Conservation (phyloP, 306 rosid genomes). For the Vigna angularis region DNA sequence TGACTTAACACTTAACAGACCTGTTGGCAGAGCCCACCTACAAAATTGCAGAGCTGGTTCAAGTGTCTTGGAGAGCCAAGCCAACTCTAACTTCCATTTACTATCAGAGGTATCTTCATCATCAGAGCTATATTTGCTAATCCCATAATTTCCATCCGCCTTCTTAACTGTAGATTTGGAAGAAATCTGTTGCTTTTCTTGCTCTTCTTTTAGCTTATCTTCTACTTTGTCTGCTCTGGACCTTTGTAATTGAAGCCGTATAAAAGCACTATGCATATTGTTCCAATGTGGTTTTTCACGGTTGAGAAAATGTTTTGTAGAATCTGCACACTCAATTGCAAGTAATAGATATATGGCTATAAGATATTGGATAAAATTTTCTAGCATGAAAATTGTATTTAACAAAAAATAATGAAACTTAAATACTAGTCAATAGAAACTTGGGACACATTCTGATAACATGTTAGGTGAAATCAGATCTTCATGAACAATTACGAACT, state of each 20-base stretch:
- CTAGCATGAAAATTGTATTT: constrained; percentile 26
- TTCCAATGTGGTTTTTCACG: constrained; percentile 56
- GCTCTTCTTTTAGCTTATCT: constrained; percentile 45
- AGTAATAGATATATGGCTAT: neutral
- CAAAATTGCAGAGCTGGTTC: constrained; percentile 91
- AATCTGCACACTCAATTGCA: constrained; percentile 49
- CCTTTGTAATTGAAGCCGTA: constrained; percentile 60
- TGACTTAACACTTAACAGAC: constrained; percentile 65
- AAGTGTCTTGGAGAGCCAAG: constrained; percentile 88
- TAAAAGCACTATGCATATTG: constrained; percentile 52
- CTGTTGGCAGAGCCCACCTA: constrained; percentile 89
- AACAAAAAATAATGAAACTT: neutral
- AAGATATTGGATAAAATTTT: constrained; percentile 14
- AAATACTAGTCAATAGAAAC: constrained; percentile 22
- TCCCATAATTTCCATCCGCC: constrained; percentile 40
- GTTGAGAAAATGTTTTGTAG: constrained; percentile 45
- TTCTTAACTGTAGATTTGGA: constrained; percentile 51
- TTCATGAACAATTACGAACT: constrained; percentile 24
- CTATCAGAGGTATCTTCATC: constrained; percentile 64
- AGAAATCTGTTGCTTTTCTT: constrained; percentile 48
- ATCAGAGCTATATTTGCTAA: constrained; percentile 53
- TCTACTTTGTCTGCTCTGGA: constrained; percentile 60
- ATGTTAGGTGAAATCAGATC: constrained; percentile 23
- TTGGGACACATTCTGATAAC: constrained; percentile 28
- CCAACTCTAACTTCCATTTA: constrained; percentile 77